Percentiles rank a stretch among this genome's conserved stretches.
These are phyloP conservation scores for Crataegus laevigata DNA, from an alignment of 306 rosid genomes.

Conservation along the genomic window DNA sequence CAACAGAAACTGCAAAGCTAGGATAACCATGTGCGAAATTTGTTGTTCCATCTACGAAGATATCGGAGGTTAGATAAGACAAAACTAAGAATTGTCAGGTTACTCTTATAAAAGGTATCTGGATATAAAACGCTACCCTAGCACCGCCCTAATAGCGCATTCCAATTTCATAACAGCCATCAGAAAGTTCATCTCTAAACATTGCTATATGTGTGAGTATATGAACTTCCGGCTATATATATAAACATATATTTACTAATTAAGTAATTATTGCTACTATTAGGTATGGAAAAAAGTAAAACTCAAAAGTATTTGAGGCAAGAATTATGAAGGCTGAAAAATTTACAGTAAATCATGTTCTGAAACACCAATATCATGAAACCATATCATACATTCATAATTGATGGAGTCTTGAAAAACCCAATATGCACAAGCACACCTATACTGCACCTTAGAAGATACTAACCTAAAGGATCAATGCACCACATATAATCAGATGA, in stretches of 20 bases:
- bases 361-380: background rate
- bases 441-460: background rate
- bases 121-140: background rate
- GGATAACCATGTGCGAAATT: conserved; percentile 95
- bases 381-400: background rate
- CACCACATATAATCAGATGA: conserved; percentile 96
- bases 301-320: background rate
- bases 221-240: background rate
- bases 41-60: conserved; percentile 79
- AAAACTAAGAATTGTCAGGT: background rate
- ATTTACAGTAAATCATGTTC: background rate
- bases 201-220: background rate
- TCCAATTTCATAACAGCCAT: background rate
- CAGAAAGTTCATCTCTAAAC: background rate
- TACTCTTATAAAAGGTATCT: background rate
- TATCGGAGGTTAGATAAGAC: conserved; percentile 23
- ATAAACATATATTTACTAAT: background rate
- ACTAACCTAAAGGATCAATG: conserved; percentile 92
- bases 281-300: background rate
- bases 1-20: conserved; percentile 90
- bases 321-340: background rate
- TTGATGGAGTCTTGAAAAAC: background rate
- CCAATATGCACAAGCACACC: background rate
- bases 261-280: background rate
- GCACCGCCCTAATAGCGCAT: background rate